Base-by-base conservation (phyloP, 2,329 filamentous ascomycete genomes). In the Alternaria sp. region DNA sequence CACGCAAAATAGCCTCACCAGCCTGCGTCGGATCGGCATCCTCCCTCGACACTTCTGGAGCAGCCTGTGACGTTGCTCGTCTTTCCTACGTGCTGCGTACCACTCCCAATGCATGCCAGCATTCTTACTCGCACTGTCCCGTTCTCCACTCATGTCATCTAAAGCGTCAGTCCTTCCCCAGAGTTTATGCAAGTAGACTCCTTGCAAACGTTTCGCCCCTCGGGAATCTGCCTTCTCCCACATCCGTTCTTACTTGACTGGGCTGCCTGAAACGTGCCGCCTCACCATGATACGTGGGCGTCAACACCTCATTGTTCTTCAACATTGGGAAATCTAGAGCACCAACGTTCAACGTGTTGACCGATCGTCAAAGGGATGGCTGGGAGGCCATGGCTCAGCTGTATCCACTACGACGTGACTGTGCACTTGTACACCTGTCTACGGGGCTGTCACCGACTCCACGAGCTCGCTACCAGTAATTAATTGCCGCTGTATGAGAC, bases 121-220 rank as follows among this genome's bases (percentile, higher is more conserved):
- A 43, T 44, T 28, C 54, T 38, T 63, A 53, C 42, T 52, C 57
- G 55, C 58, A 52, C 41, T 51, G 53, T 56, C 16, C 43, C 43
- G 18, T 51, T 39, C 47, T 41, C 54, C 60, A 55, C 51, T 38
- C 57, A 46, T 42, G 57, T 38, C 54, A 54, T 52, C 43, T 58
- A 41, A 56, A 49, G 46, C 46, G 30, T 55, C 55, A 62, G 41
- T 42, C 36, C 48, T 44, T 55, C 54, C 53, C 44, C 54, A 49
- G 36, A 42, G 11, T 36, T 24, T 47, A 34, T 47, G 36, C 59
- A 61, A 11, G 53, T 48, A 38, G 22, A 49, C 18, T 39, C 39
- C 62, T 30, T 51, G 49, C 49, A 54, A 48, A 53, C 47, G 51
- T 63, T 58, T 60, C 56, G 47, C 43, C 42, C 47, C 48, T 61